Conservation (phyloP, 169 alveolate genomes). For the Plasmodium berghei region DNA sequence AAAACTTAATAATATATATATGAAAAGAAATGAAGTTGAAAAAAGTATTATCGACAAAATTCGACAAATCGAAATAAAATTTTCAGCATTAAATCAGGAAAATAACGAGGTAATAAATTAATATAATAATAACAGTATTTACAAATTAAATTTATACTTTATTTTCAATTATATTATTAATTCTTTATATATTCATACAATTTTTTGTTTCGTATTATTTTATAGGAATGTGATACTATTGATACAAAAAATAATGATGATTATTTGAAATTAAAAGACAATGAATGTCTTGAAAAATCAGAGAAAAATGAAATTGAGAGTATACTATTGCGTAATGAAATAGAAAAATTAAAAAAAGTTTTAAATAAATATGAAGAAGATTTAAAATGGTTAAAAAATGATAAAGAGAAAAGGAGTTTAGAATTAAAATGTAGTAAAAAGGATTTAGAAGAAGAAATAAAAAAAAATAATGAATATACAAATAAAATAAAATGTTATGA, state of each 20-base stretch:
- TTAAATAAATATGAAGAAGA: constrained; percentile 11
- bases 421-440: constrained; percentile 37
- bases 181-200: too few relatives aligned
- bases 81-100: neutral
- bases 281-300: neutral
- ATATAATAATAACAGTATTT: too few relatives aligned
- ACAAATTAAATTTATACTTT: too few relatives aligned
- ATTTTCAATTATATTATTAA: too few relatives aligned
- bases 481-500: constrained; percentile 29
- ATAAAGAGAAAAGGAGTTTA: neutral
- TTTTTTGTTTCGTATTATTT: too few relatives aligned
- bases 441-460: constrained; percentile 42
- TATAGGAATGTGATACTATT: too few relatives aligned
- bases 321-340: neutral
- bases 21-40: constrained; percentile 38
- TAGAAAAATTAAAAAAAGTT: constrained; percentile 6
- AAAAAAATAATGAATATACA: constrained; percentile 24
- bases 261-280: neutral
- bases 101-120: too few relatives aligned
- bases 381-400: constrained; percentile 2
- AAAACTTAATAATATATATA: constrained; percentile 27
- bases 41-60: constrained; percentile 22
- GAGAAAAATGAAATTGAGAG: neutral
- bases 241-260: neutral
- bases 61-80: constrained; percentile 32